Evolutionary conservation across 495 filamentous ascomycete species (phyloP), one percentile per base, ranked within the genome.

Genomic region (Aspergillus conjunctus): DNA sequence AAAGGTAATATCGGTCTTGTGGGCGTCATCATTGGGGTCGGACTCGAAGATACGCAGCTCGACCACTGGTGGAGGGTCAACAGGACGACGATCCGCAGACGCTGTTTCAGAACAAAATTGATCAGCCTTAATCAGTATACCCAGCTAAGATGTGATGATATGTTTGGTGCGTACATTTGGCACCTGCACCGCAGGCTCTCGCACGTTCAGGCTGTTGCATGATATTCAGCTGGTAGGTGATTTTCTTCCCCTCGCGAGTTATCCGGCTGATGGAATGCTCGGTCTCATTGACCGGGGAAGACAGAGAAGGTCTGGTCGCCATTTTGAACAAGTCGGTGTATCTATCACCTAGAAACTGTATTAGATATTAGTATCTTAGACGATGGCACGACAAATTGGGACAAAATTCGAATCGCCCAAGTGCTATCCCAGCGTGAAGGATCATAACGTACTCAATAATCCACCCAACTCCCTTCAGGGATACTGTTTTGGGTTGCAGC

Each of bases 41-140:
- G 89, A 91, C 68, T 96, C 89, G 62, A 86, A 92, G 51, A 98
- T 88, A 54, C 87, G 89, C 54, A 98, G 76, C 73, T 95, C 91
- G n/a, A 98, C 92, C 34, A 98, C 93, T 8, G 94, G 94, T 18
- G 94, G 94, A 58, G 94, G 93, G 74, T 98, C 93, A 60, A 98
- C 94, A 7, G 94, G 94, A 52, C 94, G 91, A 66, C 94, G 89
- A 74, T 98, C 94, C 66, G 94, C 92, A 60, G 93, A 96, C 37
- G 93, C 92, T 97, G 63, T 69, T 59, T 14, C 33, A 45, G 44
- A 56, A 41, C 7, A 51, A 32, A 5, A 26, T 26, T 26, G 26
- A 31, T 58, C 30, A 61, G 58, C 37, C 20, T 51, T 20, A 20
- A 22, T 48, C 18, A 1, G 18, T 7, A 48, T 7, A 48, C 39